Percentiles rank a stretch among this genome's conserved stretches.
phyloP scores from a whole-genome alignment of 371 early-diverging fungal genomes.

The Smittium culicis region DNA sequence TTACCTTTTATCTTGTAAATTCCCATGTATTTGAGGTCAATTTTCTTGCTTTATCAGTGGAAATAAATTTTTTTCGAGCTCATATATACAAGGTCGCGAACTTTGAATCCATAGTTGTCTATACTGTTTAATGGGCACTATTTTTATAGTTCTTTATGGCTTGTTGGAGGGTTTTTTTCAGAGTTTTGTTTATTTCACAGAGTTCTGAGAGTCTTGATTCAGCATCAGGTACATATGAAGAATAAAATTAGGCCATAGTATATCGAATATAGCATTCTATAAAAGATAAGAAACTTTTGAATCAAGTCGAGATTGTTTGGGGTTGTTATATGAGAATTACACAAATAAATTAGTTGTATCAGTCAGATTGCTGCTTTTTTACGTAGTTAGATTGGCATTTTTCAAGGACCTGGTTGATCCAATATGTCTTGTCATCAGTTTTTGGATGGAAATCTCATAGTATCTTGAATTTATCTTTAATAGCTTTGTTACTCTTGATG shows the following conservation, averaged over 20 bases:
- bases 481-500: background rate
- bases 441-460: constrained; percentile 7
- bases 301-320: constrained; percentile 2
- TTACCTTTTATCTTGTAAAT: constrained; percentile 9
- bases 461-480: constrained; percentile 5
- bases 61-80: background rate
- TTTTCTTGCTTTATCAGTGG: background rate
- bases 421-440: constrained; percentile 11
- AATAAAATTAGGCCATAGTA: background rate
- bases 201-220: constrained; percentile 4
- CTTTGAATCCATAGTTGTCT: background rate
- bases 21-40: constrained; percentile 2
- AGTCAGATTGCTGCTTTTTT: constrained; percentile 7
- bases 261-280: constrained; percentile 1
- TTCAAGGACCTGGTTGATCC: constrained; percentile 7
- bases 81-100: constrained; percentile 1
- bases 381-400: background rate
- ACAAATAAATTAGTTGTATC: constrained; percentile 1
- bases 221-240: background rate
- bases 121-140: constrained; percentile 3
- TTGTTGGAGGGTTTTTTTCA: background rate
- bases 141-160: background rate
- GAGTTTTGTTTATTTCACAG: background rate
- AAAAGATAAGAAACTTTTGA: background rate
- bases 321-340: constrained; percentile 10